Evolutionary conservation across 768 basidiomycete genomes (phyloP), one percentile per base, ranked within the genome.

Genomic region (Podaxis sp.): DNA sequence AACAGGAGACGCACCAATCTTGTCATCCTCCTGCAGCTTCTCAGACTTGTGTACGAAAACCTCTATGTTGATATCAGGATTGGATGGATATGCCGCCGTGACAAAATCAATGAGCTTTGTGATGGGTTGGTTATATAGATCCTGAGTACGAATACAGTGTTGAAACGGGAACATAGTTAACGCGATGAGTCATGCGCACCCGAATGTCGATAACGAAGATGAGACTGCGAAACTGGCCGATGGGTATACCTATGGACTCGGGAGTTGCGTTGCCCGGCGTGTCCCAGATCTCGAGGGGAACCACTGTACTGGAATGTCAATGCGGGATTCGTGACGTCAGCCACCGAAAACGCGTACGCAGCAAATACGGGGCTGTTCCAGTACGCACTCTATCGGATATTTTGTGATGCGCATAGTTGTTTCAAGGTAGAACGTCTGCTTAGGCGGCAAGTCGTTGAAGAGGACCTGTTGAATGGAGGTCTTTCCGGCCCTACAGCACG

Each of bases 1-100:
- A 50, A 54, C 12, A 40, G n/a, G 17, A 15, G 24, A 70, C 85
- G 24, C 67, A 94, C 93, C 93, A 60, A 90, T 86, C 72, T 94
- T 90, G 72, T 96, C 95, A 65, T 96, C 94, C 66, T 96, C 94
- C 61, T 89, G 87, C 47, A 96, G 77, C 53, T 88, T 91, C 74
- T 98, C 96, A 6, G 93, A 90, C 74, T 98, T 98, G 76, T 98
- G 96, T 5, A 96, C 91, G 68, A 98, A 97, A 36, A 98, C 88
- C 71, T 96, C 93, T 27, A 98, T 81, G 66, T 87, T 85, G 62
- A 96, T 85, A 46, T 81, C 79, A 4, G 89, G 91, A 70, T 92
- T 93, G 43, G 87, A 82, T 47, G 85, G 80, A 70, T 87, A 90
- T 2, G 91, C 89, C 6, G 89, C 85, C 36, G 89, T 80, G 65